Evolutionary conservation across 169 alveolate species (phyloP).

Genomic region (Plasmodium coatneyi): DNA sequence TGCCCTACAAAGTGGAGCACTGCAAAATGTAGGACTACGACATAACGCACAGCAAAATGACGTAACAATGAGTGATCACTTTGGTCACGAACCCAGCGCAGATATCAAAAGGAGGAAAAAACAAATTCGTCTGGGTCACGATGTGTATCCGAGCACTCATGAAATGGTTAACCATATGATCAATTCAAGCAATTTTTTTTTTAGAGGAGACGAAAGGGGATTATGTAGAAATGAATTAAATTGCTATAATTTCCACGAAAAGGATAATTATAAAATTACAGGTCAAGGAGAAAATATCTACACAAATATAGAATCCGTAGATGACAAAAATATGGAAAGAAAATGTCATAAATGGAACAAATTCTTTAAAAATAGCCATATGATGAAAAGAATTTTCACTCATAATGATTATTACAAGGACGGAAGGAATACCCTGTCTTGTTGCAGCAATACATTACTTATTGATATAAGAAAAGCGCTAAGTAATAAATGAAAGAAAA

Average conservation of each 20-base stretch:
- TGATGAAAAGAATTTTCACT: background rate
- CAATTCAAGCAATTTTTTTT: slow-evolving; percentile 1
- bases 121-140: background rate
- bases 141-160: background rate
- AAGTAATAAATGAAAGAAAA: slow-evolving; percentile 39
- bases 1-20: background rate
- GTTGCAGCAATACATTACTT: slow-evolving; percentile 5
- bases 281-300: slow-evolving; percentile 1
- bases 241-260: slow-evolving; percentile 15
- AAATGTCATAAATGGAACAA: background rate
- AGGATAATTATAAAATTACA: background rate
- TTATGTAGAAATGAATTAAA: slow-evolving; percentile 8
- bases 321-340: slow-evolving; percentile 10
- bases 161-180: background rate
- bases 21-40: background rate
- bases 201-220: slow-evolving; percentile 5
- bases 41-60: background rate
- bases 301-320: slow-evolving; percentile 6
- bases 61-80: background rate
- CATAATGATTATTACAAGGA: background rate
- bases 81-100: background rate
- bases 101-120: background rate
- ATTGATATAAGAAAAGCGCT: slow-evolving; percentile 22
- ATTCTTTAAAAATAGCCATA: background rate
- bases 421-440: background rate